Evolutionary conservation across 306 rosid genomes (phyloP).

Genomic region (Inga leiocalycina): DNA sequence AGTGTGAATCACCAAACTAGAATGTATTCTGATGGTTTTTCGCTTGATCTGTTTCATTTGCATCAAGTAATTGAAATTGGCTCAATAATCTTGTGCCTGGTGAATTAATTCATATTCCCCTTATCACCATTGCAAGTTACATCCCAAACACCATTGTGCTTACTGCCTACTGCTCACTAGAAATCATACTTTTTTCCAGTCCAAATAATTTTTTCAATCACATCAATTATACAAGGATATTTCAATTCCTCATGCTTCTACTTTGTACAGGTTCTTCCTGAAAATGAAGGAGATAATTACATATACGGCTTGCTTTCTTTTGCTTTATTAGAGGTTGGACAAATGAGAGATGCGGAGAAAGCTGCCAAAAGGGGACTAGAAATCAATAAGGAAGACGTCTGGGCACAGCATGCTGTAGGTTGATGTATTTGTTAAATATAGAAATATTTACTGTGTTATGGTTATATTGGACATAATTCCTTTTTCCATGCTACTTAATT

Average conservation of each 20-base stretch:
- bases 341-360: conserved; percentile 74
- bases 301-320: conserved; percentile 89
- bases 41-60: conserved; percentile 4
- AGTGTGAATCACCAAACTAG: conserved; percentile 4
- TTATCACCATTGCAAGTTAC: not conserved
- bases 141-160: conserved; percentile 9
- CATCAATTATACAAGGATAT: not conserved
- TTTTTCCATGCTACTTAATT: conserved; percentile 17
- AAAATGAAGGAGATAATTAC: conserved; percentile 67
- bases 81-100: not conserved
- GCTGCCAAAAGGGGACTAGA: conserved; percentile 77
- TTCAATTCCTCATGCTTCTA: conserved; percentile 23
- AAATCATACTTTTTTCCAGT: not conserved
- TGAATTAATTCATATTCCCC: conserved; percentile 4
- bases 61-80: conserved; percentile 11
- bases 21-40: conserved; percentile 21
- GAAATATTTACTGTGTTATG: conserved; percentile 4
- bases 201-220: not conserved
- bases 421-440: conserved; percentile 18
- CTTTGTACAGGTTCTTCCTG: conserved; percentile 65
- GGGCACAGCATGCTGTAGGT: conserved; percentile 94
- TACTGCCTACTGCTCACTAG: not conserved
- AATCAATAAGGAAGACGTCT: conserved; percentile 67
- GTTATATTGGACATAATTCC: not conserved
- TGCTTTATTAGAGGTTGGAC: conserved; percentile 81